Conservation (phyloP, 176 grass and related monocot genomes). For the Ananas comosus region DNA sequence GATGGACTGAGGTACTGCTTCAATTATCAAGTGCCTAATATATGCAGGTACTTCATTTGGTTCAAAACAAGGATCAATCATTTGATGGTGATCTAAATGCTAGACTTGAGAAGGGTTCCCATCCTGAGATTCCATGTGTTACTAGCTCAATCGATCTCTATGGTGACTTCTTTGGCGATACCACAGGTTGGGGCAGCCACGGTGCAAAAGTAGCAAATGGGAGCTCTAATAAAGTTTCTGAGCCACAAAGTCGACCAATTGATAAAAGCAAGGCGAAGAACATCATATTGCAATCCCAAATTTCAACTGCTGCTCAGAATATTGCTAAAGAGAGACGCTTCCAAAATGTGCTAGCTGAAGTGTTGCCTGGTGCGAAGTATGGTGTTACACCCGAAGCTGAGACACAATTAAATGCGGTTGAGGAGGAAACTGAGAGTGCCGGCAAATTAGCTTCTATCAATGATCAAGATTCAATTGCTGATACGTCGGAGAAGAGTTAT, state of each 20-base stretch:
- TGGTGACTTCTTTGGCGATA: conserved; percentile 64
- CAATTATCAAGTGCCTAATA: conserved; percentile 17
- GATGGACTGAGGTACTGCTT: not conserved
- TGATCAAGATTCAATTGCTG: conserved; percentile 31
- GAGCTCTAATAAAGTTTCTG: conserved; percentile 37
- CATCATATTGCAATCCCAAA: conserved; percentile 29
- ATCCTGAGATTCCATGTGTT: conserved; percentile 37
- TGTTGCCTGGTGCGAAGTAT: conserved; percentile 31
- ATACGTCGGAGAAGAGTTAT: conserved; percentile 43
- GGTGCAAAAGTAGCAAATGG: conserved; percentile 31
- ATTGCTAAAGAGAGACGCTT: conserved; percentile 23
- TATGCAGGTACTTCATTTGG: conserved; percentile 42
- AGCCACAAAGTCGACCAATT: conserved; percentile 28
- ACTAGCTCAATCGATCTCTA: conserved; percentile 66
- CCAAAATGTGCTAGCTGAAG: conserved; percentile 25
- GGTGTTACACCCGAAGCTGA: conserved; percentile 19
- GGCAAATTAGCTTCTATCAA: conserved; percentile 44
- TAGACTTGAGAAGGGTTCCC: conserved; percentile 21
- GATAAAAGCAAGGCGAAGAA: conserved; percentile 44
- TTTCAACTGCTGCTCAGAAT: conserved; percentile 30
- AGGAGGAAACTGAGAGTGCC: conserved; percentile 65
- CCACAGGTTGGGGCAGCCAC: conserved; percentile 39
- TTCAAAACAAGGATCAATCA: conserved; percentile 18
- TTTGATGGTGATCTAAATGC: conserved; percentile 16
- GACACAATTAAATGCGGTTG: conserved; percentile 43